Conservation (phyloP, 78 protist genomes). For the Protostelium mycophagum region DNA sequence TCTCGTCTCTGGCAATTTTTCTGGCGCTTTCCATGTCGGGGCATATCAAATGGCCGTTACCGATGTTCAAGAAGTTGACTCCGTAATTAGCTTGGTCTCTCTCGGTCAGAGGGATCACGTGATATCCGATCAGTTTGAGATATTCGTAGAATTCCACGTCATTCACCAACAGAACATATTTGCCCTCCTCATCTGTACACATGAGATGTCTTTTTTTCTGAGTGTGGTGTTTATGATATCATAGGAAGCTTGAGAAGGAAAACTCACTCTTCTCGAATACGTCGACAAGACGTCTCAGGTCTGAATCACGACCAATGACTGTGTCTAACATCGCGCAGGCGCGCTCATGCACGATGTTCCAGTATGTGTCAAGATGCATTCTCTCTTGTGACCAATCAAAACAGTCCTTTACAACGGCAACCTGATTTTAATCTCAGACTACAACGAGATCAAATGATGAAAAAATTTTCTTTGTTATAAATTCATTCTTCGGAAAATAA, state of each 20-base stretch:
- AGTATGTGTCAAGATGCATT: slow-evolving; percentile 89
- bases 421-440: no score
- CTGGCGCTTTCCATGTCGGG: slow-evolving; percentile 69
- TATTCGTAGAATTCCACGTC: slow-evolving; percentile 65
- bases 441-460: no score
- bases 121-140: slow-evolving; percentile 62
- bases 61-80: slow-evolving; percentile 82
- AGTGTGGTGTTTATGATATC: neutral
- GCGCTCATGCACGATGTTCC: slow-evolving; percentile 57
- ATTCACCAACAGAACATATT: slow-evolving; percentile 19
- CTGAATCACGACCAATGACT: slow-evolving; percentile 55
- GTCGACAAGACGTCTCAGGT: slow-evolving; percentile 66
- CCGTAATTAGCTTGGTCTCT: slow-evolving; percentile 77
- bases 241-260: neutral
- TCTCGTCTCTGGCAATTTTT: slow-evolving; percentile 33
- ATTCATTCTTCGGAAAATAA: no score
- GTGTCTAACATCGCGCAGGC: slow-evolving; percentile 50
- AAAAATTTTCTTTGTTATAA: no score
- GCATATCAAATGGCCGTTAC: slow-evolving; percentile 73
- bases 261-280: slow-evolving; percentile 40
- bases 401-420: slow-evolving; percentile 83
- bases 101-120: slow-evolving; percentile 62
- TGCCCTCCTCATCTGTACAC: slow-evolving; percentile 4
- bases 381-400: slow-evolving; percentile 80
- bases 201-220: neutral